Evolutionary conservation across 2,329 filamentous ascomycete genomes (phyloP), one percentile per base, ranked within the genome.

Genomic region (Colletotrichum falcatum): DNA sequence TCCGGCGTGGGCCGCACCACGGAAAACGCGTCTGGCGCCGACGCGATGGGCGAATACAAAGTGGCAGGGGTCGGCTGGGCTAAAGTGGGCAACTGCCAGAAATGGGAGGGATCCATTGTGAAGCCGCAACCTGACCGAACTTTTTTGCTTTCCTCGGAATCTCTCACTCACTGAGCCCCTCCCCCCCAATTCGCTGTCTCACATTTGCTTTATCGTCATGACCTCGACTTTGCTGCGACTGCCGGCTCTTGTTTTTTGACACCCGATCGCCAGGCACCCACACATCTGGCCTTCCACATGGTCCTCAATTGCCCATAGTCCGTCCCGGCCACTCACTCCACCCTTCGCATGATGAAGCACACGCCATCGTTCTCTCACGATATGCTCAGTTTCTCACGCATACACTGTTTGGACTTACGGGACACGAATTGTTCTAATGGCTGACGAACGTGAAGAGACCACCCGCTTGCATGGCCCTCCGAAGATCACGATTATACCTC

Each of bases 391-490:
- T 55, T 65, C 39, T 59, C 51, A 61, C 58, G 44, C 30, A 67
- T 39, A 46, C 14, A 67, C 35, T 62, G 44, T 46, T 67, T 71
- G 63, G 67, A 71, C 55, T 61, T 66, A 62, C 48, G 53, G 60
- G 67, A 66, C 62, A 71, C 67, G 23, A 56, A 42, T 48, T 12
- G 63, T n/a, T 63, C 66, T 55, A 49, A 73, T 73, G 72, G 70
- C 71, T 66, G 66, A 64, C 35, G 59, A 33, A 70, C 70, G 61
- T 48, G 70, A 72, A 59, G 72, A 72, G 55, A 69, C 35, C 12
- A 60, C 55, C 70, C 72, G 72, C 49, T 56, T 73, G 44, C 65
- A 73, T 53, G 72, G 72, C 66, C 72, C 72, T 48, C 70, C 72
- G 16, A 61, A 53, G 61, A 70, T 73, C 39, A 73, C 72, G 7